Percentiles rank a stretch among this genome's conserved stretches.
Conservation (phyloP, 495 filamentous ascomycete species). For the Annulohypoxylon bovei region DNA sequence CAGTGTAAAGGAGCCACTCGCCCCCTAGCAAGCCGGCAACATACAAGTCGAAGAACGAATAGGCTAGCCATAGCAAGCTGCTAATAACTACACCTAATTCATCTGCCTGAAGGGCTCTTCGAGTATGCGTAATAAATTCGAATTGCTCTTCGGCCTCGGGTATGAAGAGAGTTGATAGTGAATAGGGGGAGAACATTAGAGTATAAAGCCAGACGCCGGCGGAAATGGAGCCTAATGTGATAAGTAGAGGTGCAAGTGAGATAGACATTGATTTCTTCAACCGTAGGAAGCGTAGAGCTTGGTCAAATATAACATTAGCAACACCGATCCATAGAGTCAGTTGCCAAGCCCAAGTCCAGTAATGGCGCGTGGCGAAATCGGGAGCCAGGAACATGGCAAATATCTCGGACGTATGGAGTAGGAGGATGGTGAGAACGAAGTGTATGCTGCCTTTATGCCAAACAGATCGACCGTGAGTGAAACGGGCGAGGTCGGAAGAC, state of each 20-base stretch:
- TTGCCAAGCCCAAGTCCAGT: conserved; percentile 38
- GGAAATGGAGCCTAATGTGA: conserved; percentile 8
- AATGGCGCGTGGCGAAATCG: conserved; percentile 20
- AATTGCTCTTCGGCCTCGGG: conserved; percentile 3
- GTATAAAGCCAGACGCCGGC: conserved; percentile 19
- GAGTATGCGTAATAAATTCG: conserved; percentile 8
- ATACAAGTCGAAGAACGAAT: conserved; percentile 28
- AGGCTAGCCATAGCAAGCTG: conserved; percentile 27
- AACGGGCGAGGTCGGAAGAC: conserved; percentile 9
- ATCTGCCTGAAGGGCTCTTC: conserved; percentile 19
- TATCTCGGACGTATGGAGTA: conserved; percentile 25
- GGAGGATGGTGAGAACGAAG: conserved; percentile 15
- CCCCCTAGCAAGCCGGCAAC: neutral
- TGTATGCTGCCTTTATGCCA: neutral
- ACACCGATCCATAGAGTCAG: conserved; percentile 23
- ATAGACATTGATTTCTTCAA: neutral
- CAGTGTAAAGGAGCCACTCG: conserved; percentile 2
- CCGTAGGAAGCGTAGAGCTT: neutral
- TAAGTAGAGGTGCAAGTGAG: conserved; percentile 10
- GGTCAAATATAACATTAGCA: neutral
- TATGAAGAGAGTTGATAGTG: conserved; percentile 25
- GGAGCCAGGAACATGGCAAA: conserved; percentile 31
- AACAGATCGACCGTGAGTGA: neutral
- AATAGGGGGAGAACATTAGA: conserved; percentile 13
- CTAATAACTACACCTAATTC: conserved; percentile 7